Evolutionary conservation across 306 rosid genomes (phyloP).

Genomic region (Macrotyloma uniflorum): DNA sequence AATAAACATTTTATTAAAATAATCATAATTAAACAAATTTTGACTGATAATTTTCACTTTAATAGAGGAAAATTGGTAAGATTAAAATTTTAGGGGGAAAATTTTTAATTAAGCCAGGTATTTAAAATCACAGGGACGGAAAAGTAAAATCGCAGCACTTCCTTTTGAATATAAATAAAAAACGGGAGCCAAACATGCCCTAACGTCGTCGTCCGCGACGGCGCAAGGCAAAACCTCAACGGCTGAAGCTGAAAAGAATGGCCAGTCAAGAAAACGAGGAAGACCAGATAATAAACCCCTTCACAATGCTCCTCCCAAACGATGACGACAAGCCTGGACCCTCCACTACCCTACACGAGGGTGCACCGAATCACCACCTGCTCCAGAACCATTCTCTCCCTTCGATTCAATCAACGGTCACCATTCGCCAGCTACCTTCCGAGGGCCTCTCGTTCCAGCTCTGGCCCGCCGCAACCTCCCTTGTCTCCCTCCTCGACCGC

Average conservation of each 20-base stretch:
- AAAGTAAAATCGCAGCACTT: conserved; percentile 10
- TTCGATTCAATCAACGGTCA: conserved; percentile 61
- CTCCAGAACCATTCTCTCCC: conserved; percentile 53
- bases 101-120: too few species aligned
- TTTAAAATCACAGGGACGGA: background rate
- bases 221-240: conserved; percentile 32
- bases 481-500: conserved; percentile 78
- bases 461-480: conserved; percentile 94
- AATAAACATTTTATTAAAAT: too few species aligned
- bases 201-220: conserved; percentile 8
- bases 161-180: background rate
- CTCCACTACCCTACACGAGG: background rate
- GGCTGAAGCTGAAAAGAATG: conserved; percentile 29
- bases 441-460: conserved; percentile 93
- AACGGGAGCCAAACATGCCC: conserved; percentile 34
- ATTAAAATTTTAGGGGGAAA: too few species aligned
- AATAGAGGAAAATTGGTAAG: too few species aligned
- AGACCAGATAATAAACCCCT: conserved; percentile 47
- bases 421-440: conserved; percentile 79
- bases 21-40: too few species aligned
- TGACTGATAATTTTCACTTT: too few species aligned
- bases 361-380: conserved; percentile 29
- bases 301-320: conserved; percentile 43
- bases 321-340: background rate
- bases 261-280: conserved; percentile 45